Evolutionary conservation across 768 basidiomycete genomes (phyloP).

Genomic region (Amanita brunnescens): DNA sequence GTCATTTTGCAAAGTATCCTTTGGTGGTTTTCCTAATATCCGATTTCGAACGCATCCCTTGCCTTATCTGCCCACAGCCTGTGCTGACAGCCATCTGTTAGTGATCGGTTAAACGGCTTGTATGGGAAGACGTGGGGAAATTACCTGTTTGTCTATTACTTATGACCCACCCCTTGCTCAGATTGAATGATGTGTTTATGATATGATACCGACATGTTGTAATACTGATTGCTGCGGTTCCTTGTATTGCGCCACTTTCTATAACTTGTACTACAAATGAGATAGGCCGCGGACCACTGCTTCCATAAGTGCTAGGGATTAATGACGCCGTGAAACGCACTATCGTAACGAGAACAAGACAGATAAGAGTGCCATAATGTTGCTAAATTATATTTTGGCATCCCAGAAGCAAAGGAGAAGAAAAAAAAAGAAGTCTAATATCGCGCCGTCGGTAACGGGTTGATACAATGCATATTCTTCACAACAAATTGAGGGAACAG

Average conservation of each 20-base stretch:
- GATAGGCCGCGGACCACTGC: not conserved
- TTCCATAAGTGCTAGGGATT: not conserved
- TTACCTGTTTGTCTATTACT: not conserved
- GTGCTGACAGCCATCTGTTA: not conserved
- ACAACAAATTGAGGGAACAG: slow-evolving; percentile 20
- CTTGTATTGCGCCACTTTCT: not conserved
- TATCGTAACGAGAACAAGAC: too few relatives aligned
- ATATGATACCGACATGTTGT: not conserved
- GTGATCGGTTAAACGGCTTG: slow-evolving; percentile 1
- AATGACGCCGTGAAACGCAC: slow-evolving; percentile 5
- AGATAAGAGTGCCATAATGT: too few relatives aligned
- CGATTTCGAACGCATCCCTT: not conserved
- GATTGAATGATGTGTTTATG: not conserved
- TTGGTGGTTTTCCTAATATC: not conserved
- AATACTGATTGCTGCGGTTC: not conserved
- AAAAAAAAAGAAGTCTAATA: too few relatives aligned
- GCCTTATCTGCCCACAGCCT: not conserved
- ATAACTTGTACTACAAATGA: not conserved
- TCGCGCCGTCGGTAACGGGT: too few relatives aligned
- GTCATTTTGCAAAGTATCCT: not conserved
- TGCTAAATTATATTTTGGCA: too few relatives aligned
- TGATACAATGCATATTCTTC: too few relatives aligned
- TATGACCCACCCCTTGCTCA: not conserved
- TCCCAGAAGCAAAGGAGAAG: too few relatives aligned
- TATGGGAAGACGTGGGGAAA: not conserved